Evolutionary conservation across 2,329 filamentous ascomycete species (phyloP).

Genomic region (Ascochyta lentis): DNA sequence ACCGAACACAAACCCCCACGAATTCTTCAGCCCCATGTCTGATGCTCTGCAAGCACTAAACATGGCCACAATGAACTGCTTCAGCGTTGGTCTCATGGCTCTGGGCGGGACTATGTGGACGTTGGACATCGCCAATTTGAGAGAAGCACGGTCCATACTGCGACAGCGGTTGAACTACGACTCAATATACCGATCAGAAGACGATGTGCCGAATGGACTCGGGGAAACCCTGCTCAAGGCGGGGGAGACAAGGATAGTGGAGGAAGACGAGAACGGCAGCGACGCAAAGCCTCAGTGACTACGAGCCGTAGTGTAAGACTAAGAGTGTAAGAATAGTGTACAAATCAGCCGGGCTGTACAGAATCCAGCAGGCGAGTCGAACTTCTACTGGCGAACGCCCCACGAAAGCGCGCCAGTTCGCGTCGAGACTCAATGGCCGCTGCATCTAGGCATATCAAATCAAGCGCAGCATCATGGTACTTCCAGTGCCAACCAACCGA

Average conservation of each 20-base stretch:
- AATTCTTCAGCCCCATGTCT: conserved; percentile 65
- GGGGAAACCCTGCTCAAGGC: conserved; percentile 48
- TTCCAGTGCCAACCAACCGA: not conserved
- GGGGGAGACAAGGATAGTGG: conserved; percentile 51
- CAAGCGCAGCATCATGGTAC: conserved; percentile 6
- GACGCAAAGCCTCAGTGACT: conserved; percentile 25
- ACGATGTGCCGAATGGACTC: conserved; percentile 33
- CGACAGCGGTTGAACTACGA: conserved; percentile 64
- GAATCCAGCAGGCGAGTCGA: not conserved
- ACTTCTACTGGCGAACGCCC: not conserved
- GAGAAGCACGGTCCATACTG: conserved; percentile 66
- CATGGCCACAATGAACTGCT: conserved; percentile 85
- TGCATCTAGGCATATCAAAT: conserved; percentile 8
- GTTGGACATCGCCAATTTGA: conserved; percentile 69
- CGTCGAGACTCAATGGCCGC: not conserved
- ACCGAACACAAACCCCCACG: conserved; percentile 59
- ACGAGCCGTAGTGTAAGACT: conserved; percentile 28
- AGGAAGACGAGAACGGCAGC: conserved; percentile 17
- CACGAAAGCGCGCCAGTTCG: not conserved
- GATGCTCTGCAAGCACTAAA: conserved; percentile 85
- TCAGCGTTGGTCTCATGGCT: conserved; percentile 75
- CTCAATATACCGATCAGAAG: conserved; percentile 54
- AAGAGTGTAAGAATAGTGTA: conserved; percentile 30
- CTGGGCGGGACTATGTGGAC: conserved; percentile 77
- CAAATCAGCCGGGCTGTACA: conserved; percentile 11